Conservation (phyloP, 2,329 filamentous ascomycete species). For the Immersiporthe knoxdaviesiana region DNA sequence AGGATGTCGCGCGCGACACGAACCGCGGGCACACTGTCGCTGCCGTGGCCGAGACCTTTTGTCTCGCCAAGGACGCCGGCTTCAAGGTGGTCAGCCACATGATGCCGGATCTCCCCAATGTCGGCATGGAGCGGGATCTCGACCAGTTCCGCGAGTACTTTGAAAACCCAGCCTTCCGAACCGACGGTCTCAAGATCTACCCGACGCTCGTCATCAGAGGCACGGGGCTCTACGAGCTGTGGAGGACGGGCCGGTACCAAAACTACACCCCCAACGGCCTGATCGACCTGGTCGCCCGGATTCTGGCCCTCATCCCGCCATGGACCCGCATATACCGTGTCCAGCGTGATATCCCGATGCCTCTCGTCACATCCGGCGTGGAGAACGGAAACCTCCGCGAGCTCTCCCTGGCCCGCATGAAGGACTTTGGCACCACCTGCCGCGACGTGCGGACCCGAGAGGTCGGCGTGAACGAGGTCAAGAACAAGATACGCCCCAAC, state of each 20-base stretch:
- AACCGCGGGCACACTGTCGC: slow-evolving; percentile 97
- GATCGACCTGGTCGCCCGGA: slow-evolving; percentile 94
- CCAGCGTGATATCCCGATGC: slow-evolving; percentile 99
- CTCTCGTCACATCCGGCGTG: slow-evolving; percentile 95
- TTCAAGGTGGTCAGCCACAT: slow-evolving; percentile 99
- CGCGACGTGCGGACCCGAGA: slow-evolving; percentile 95
- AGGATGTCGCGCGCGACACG: slow-evolving; percentile 97
- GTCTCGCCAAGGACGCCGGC: slow-evolving; percentile 93
- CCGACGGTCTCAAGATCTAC: slow-evolving; percentile 97
- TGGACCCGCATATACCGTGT: slow-evolving; percentile 99
- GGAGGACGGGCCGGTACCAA: slow-evolving; percentile 95
- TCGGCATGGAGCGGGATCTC: slow-evolving; percentile 96
- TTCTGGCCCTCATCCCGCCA: slow-evolving; percentile 88
- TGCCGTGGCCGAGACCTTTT: slow-evolving; percentile 94
- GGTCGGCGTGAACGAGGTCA: slow-evolving; percentile 98
- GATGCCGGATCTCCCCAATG: slow-evolving; percentile 98
- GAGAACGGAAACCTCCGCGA: slow-evolving; percentile 97
- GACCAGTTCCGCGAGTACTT: slow-evolving; percentile 99
- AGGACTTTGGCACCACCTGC: slow-evolving; percentile 96
- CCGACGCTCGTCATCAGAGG: slow-evolving; percentile 96
- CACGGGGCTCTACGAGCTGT: slow-evolving; percentile 94
- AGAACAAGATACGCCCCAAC: slow-evolving; percentile 95
- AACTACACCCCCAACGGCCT: slow-evolving; percentile 98
- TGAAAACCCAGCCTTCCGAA: slow-evolving; percentile 92
- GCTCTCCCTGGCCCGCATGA: slow-evolving; percentile 94